Evolutionary conservation across 163 green algal species (phyloP).

Genomic region (Scenedesmus sp.): DNA sequence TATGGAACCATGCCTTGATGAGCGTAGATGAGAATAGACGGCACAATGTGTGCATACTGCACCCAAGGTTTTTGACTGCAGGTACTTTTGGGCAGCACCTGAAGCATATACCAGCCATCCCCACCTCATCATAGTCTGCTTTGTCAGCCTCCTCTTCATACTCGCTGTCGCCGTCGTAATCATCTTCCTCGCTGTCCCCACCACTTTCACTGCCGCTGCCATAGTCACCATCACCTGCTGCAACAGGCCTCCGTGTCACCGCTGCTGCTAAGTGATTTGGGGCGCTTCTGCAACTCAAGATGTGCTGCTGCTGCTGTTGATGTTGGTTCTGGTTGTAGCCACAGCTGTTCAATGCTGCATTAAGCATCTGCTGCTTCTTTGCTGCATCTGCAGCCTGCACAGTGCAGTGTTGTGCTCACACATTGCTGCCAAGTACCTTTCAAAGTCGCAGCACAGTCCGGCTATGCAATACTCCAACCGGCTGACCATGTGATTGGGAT

Average conservation of each 20-base stretch:
- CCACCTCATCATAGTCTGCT: background rate
- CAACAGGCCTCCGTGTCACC: background rate
- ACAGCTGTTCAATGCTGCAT: background rate
- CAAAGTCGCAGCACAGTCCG: too few species aligned
- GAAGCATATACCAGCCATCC: background rate
- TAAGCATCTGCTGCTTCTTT: conserved; percentile 36
- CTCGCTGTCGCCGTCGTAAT: background rate
- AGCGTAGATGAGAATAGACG: background rate
- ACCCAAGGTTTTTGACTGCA: background rate
- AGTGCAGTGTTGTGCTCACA: too few species aligned
- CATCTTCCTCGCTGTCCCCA: background rate
- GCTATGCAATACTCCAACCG: too few species aligned
- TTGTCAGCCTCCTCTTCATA: background rate
- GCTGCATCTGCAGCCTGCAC: conserved; percentile 27
- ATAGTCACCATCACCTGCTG: background rate
- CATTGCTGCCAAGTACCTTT: background rate
- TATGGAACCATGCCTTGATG: background rate
- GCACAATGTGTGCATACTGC: background rate
- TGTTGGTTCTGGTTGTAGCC: background rate
- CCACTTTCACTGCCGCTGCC: background rate
- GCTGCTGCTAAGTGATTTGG: background rate
- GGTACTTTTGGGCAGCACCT: background rate
- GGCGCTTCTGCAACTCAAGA: background rate
- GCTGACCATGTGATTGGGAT: too few species aligned
- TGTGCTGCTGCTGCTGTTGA: conserved; percentile 16